These are phyloP conservation scores for Aspergillus steynii DNA, from an alignment of 495 filamentous ascomycete species.

Conservation along the genomic window DNA sequence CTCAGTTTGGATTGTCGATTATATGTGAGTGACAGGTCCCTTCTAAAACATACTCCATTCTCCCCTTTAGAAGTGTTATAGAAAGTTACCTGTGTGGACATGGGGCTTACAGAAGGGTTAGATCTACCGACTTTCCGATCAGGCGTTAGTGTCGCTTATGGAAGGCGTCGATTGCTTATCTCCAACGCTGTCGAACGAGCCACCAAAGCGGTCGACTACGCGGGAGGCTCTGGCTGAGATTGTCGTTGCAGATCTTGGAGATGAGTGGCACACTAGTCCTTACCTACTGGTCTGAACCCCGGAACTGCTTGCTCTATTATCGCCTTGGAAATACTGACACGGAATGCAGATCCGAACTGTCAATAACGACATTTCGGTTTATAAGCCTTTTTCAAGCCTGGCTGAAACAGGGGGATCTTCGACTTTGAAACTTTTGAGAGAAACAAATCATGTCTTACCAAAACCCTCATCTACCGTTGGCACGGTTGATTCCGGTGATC, in stretches of 20 bases:
- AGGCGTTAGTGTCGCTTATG: constrained; percentile 35
- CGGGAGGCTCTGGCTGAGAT: constrained; percentile 75
- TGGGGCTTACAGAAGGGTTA: constrained; percentile 17
- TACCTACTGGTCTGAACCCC: constrained; percentile 69
- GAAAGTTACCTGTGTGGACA: not conserved
- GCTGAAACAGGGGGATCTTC: constrained; percentile 28
- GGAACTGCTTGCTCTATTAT: not conserved
- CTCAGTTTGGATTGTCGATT: constrained; percentile 69
- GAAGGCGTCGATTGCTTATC: constrained; percentile 77
- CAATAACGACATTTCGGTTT: constrained; percentile 82
- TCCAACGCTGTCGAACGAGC: constrained; percentile 71
- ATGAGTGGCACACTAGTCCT: constrained; percentile 64
- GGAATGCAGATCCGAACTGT: constrained; percentile 66
- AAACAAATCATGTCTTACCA: constrained; percentile 62
- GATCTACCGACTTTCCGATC: constrained; percentile 45
- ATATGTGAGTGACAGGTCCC: constrained; percentile 55
- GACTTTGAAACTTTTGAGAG: constrained; percentile 71
- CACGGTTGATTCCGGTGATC: constrained; percentile 35
- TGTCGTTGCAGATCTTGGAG: constrained; percentile 80
- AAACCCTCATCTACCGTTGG: constrained; percentile 44
- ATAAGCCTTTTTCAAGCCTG: constrained; percentile 65
- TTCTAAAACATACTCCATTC: not conserved
- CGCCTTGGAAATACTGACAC: constrained; percentile 11
- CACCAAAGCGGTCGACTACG: constrained; percentile 65
- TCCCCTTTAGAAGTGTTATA: not conserved